Evolutionary conservation across 495 filamentous ascomycete species (phyloP).

Genomic region (Penicillium diatomitis): DNA sequence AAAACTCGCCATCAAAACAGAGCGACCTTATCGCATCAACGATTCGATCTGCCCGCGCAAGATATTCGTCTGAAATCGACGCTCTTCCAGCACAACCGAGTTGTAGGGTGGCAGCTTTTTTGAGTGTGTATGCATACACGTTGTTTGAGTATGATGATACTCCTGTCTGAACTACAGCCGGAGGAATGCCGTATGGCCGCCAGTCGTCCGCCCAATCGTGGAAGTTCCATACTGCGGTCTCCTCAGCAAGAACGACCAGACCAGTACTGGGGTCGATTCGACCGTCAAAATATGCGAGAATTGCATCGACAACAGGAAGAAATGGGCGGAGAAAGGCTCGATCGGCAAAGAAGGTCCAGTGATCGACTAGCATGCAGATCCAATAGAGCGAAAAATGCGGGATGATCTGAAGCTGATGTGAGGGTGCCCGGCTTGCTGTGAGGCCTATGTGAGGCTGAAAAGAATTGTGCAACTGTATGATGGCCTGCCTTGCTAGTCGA

Average conservation of each 20-base stretch:
- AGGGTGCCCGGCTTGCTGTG: slow-evolving; percentile 27
- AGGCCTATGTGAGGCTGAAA: slow-evolving; percentile 8
- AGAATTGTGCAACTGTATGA: slow-evolving; percentile 15
- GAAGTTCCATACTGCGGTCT: slow-evolving; percentile 19
- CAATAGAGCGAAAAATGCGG: slow-evolving; percentile 20
- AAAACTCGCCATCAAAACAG: slow-evolving; percentile 7
- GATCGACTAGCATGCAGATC: slow-evolving; percentile 16
- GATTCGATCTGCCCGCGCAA: slow-evolving; percentile 3
- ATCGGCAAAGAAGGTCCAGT: slow-evolving; percentile 15
- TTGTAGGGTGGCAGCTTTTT: slow-evolving; percentile 21
- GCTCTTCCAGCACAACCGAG: slow-evolving; percentile 5
- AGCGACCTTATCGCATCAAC: slow-evolving; percentile 9
- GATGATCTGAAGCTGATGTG: slow-evolving; percentile 24
- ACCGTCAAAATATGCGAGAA: slow-evolving; percentile 17
- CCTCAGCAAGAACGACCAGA: slow-evolving; percentile 17
- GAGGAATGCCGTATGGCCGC: slow-evolving; percentile 15
- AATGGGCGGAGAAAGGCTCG: slow-evolving; percentile 6
- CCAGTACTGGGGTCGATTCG: slow-evolving; percentile 14
- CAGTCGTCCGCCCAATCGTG: slow-evolving; percentile 21
- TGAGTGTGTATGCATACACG: slow-evolving; percentile 9
- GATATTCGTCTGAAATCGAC: slow-evolving; percentile 15
- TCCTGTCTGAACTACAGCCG: slow-evolving; percentile 6
- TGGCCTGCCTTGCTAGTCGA: slow-evolving; percentile 15
- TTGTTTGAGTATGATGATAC: slow-evolving; percentile 10
- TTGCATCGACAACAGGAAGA: slow-evolving; percentile 14